Evolutionary conservation across 140 eudicot genomes (phyloP), one percentile per base, ranked within the genome.

Genomic region (Flaveria floridana): DNA sequence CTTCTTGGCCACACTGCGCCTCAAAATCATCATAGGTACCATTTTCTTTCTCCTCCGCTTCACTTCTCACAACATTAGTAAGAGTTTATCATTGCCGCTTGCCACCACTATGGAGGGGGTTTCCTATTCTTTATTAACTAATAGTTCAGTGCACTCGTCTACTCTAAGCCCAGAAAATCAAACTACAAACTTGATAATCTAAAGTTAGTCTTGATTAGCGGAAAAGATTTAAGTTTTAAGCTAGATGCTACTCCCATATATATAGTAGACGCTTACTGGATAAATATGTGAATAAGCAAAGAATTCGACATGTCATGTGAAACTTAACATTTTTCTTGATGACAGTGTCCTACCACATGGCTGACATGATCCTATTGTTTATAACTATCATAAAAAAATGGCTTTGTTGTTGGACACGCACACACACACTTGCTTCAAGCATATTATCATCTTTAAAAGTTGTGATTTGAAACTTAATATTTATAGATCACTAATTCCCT

Each of bases 381-480:
- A 21, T 20, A 55, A 16, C 58, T 52, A n/a, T 52, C 15, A 4
- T 51, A 51, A 15, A 51, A n/a, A 51, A 42, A 30, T 30, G 37
- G 37, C 37, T 30, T 30, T 30, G 4, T 30, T 30, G 37, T 30
- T 30, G 37, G 37, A 30, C 6, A 30, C 37, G 4, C 37, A 0
- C 34, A 28, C 37, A 30, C 37, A 30, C 37, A 30, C 37, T 51
- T 16, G 62, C 25, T 18, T 7, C 62, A 55, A 18, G 26, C 18
- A 55, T 21, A 55, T 55, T 51, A 51, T 51, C 58, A 52, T n/a
- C 58, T 52, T 52, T 52, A 10, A n/a, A n/a, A 52, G 58, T 52
- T 44, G 50, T 34, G 41, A 34, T 34, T 5, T 34, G 41, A 34
- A 30, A 34, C 41, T 34, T 5, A 34, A 34, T 7, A 34, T 34